These are phyloP conservation scores for Coemansia sp. DNA, from an alignment of 192 early-diverging fungal genomes.

Conservation along the genomic window DNA sequence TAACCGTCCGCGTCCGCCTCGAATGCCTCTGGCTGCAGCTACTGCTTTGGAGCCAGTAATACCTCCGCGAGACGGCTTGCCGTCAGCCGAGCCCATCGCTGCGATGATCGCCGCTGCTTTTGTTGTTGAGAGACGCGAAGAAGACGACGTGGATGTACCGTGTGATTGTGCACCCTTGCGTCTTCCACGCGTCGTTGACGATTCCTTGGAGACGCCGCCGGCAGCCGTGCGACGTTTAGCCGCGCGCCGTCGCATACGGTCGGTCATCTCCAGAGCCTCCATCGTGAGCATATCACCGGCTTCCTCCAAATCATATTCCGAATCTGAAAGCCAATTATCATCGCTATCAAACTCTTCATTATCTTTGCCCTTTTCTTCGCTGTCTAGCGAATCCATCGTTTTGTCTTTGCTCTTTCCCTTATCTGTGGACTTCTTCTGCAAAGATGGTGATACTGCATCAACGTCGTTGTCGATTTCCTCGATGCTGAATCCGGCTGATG, in stretches of 20 bases:
- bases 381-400: background rate
- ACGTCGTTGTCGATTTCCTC: constrained; percentile 8
- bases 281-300: background rate
- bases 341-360: background rate
- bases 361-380: constrained; percentile 8
- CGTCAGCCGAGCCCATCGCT: background rate
- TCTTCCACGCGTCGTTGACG: background rate
- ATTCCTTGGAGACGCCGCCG: constrained; percentile 7
- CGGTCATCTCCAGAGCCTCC: constrained; percentile 6
- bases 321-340: constrained; percentile 29
- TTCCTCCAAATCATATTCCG: constrained; percentile 12
- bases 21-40: background rate
- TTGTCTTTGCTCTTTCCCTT: background rate
- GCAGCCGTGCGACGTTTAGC: background rate
- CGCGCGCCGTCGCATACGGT: constrained; percentile 12
- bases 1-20: background rate
- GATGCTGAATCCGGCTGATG: background rate
- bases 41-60: background rate
- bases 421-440: background rate
- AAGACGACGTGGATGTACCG: background rate
- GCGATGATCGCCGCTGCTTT: background rate
- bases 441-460: background rate
- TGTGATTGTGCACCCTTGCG: background rate
- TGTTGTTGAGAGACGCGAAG: too few relatives aligned
- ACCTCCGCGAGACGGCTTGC: background rate